These are phyloP conservation scores for Bretziella fagacearum DNA, from an alignment of 2,329 filamentous ascomycete genomes.

Conservation along the genomic window DNA sequence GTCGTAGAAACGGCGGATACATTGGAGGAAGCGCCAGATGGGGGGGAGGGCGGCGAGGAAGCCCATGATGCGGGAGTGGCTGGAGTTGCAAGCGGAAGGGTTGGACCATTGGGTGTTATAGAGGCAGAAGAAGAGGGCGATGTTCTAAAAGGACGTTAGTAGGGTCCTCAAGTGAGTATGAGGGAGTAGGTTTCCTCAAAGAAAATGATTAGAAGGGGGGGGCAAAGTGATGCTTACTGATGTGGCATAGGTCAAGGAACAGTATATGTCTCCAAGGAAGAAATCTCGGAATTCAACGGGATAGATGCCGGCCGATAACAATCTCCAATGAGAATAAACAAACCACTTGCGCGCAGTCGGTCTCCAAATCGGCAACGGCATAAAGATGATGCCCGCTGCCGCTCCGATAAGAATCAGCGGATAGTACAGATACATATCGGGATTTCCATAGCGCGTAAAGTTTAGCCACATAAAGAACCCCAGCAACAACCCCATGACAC, in stretches of 20 bases:
- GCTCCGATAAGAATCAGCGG: slow-evolving; percentile 63
- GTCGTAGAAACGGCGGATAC: slow-evolving; percentile 73
- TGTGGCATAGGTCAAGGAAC: slow-evolving; percentile 77
- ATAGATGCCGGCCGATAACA: slow-evolving; percentile 71
- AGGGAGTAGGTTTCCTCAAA: neutral
- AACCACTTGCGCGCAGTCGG: slow-evolving; percentile 71
- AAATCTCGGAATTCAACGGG: slow-evolving; percentile 96
- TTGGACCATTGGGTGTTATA: slow-evolving; percentile 66
- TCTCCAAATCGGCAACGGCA: slow-evolving; percentile 60
- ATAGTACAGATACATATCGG: slow-evolving; percentile 65
- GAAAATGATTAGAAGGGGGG: neutral
- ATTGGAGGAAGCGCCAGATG: slow-evolving; percentile 83
- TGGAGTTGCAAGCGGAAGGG: slow-evolving; percentile 67
- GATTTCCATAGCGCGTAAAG: slow-evolving; percentile 51
- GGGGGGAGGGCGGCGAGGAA: slow-evolving; percentile 73
- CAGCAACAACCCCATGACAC: slow-evolving; percentile 61
- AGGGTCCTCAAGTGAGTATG: slow-evolving; percentile 16
- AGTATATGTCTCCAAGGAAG: slow-evolving; percentile 95
- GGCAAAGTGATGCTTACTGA: slow-evolving; percentile 10
- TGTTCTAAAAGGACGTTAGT: slow-evolving; percentile 41
- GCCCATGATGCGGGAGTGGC: slow-evolving; percentile 63
- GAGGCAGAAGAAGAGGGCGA: slow-evolving; percentile 86
- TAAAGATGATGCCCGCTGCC: slow-evolving; percentile 50
- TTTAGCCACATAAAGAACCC: slow-evolving; percentile 81
- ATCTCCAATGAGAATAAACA: slow-evolving; percentile 72